Base-by-base conservation (phyloP, 345 rosid genomes). In the Atalantia buxifolia region DNA sequence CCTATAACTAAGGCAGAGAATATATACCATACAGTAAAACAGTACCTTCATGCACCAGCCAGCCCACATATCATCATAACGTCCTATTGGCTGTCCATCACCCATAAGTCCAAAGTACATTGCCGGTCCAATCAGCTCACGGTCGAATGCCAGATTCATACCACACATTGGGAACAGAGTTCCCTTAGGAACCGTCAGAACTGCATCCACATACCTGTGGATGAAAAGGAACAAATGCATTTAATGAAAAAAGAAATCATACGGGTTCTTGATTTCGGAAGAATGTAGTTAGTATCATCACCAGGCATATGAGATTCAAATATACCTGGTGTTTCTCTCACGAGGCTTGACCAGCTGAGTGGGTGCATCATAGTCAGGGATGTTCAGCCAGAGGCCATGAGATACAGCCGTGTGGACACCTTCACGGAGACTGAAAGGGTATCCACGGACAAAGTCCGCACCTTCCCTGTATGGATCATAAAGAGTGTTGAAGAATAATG, bases 51-150 rank as follows among this genome's bases (percentile, higher is more conserved):
- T 76, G 79, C 91, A 87, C 92, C 92, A 87, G 76, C 90, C 92
- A 80, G 92, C 92, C 92, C 90, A 89, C 84, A 87, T 89, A 72
- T 89, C 90, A 10, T 89, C 88, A n/a, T 85, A 89, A 3, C 92
- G 84, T 30, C 86, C 86, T 63, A 89, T 75, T 33, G 90, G 88
- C 66, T 89, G 92, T 3, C 87, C 87, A 70, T 88, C 85, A 6
- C 91, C 89, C 91, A 88, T 86, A 61, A 86, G 88, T 14, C 91
- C 89, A 77, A 88, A 88, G 66, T 88, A 88, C 92, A 89, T 89
- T 24, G 92, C 92, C 2, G 87, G 92, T 40, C 88, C 90, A 57
- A 89, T 89, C 75, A 87, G 69, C 48, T 87, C 88, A 12, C 88
- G 87, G 83, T 89, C 38, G 45, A 89, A 87, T 18, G 87, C 88